Conservation (phyloP, 768 basidiomycete species). For the Russula foetens region DNA sequence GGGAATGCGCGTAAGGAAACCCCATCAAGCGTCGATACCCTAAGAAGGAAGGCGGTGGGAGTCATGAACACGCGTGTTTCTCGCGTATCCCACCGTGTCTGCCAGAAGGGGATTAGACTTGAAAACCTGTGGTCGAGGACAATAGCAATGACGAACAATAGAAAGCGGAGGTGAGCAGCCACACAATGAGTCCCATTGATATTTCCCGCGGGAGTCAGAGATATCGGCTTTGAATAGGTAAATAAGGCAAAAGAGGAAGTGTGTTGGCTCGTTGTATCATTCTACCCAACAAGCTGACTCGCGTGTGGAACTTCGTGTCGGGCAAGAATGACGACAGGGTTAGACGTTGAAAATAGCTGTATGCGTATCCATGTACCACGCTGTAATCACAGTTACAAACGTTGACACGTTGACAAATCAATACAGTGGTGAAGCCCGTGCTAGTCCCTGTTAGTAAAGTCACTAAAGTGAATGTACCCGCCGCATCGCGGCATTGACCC, state of each 20-base stretch:
- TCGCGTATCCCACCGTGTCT: neutral
- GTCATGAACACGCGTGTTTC: neutral
- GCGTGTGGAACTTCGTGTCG: neutral
- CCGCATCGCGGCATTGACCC: no score
- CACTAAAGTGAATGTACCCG: no score
- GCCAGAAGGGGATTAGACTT: neutral
- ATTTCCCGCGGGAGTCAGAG: neutral
- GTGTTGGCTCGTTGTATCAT: no score
- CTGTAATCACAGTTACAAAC: no score
- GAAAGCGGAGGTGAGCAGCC: neutral
- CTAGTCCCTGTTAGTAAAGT: neutral
- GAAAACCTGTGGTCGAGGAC: neutral
- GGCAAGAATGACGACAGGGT: neutral
- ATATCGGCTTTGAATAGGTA: neutral
- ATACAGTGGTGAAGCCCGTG: neutral
- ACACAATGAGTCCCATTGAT: neutral
- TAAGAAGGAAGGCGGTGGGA: neutral
- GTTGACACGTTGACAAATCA: neutral
- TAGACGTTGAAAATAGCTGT: neutral
- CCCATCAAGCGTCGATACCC: constrained; percentile 3
- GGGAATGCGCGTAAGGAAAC: constrained; percentile 11
- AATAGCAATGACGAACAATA: constrained; percentile 9
- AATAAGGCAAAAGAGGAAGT: neutral
- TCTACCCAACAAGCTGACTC: constrained; percentile 6
- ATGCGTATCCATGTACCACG: no score